Percentiles rank a stretch among this genome's conserved stretches.
phyloP scores from a whole-genome alignment of 2,329 filamentous ascomycete genomes.

The Bipolaris gigantea region DNA sequence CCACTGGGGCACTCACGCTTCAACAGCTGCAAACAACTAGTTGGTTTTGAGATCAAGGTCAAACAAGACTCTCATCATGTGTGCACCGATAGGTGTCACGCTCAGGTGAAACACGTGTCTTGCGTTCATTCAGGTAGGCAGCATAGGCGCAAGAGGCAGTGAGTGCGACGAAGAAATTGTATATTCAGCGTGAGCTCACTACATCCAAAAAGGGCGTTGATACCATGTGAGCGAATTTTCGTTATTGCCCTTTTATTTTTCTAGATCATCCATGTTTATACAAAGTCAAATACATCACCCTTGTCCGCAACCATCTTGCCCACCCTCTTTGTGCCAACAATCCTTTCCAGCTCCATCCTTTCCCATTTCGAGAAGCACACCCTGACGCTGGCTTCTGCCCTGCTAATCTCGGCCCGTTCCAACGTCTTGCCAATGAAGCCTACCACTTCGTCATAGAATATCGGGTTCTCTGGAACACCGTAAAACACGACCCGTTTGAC shows the following conservation, averaged over 20 bases:
- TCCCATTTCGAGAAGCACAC: slow-evolving; percentile 86
- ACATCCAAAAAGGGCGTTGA: neutral
- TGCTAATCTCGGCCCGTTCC: slow-evolving; percentile 60
- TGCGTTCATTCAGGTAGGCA: too few relatives aligned
- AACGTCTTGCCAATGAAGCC: slow-evolving; percentile 62
- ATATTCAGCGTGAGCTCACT: neutral
- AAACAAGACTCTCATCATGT: too few relatives aligned
- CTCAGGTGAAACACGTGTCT: too few relatives aligned
- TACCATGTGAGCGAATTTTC: neutral
- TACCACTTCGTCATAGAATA: slow-evolving; percentile 77
- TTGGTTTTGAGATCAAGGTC: neutral
- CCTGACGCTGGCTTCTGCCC: slow-evolving; percentile 54
- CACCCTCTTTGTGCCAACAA: slow-evolving; percentile 80
- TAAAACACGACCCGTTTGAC: slow-evolving; percentile 88
- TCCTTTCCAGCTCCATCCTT: slow-evolving; percentile 80
- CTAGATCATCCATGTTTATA: slow-evolving; percentile 51
- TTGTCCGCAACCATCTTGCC: slow-evolving; percentile 81
- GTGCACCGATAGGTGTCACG: neutral
- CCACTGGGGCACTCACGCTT: neutral
- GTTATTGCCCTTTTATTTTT: neutral
- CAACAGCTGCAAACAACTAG: neutral
- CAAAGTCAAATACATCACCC: slow-evolving; percentile 92
- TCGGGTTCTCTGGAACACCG: slow-evolving; percentile 82
- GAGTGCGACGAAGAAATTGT: too few relatives aligned
- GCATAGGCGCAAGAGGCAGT: neutral